Evolutionary conservation across 192 early-diverging fungal genomes (phyloP), one percentile per base, ranked within the genome.

Genomic region (Rhizophagus clarus): DNA sequence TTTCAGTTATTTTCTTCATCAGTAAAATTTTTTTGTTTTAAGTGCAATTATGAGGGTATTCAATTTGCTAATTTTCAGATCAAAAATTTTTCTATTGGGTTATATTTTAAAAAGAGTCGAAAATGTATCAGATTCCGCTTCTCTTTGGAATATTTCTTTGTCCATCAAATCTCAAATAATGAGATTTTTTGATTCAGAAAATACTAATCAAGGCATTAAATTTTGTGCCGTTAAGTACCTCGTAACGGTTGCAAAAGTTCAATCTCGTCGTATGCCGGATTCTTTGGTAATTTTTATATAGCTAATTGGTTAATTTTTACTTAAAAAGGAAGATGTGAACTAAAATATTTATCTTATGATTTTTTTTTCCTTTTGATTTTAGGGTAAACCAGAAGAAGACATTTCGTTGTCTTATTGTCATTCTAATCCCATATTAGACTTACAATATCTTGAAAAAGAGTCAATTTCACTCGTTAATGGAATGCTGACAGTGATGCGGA

Each of bases 211-310:
- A 29, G 84, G 86, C 40, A 72, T 87, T 28, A 69, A 75, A 29
- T 76, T 84, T 20, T 34, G 72, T 32, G 81, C 79, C 11, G 69
- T 83, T 26, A 87, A 87, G 32, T 85, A 77, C 61, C 32, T 87
- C 17, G 84, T 84, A 63, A 71, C 75, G 9, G 56, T 87, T 29
- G 69, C 83, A 24, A 26, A 82, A 4, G 26, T 85, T 34, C 80
- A 85, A 51, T 81, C 86, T 42, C 61, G 72, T 24, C 77, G 47
- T 40, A 32, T 79, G 10, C 49, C 15, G n/a, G 79, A 80, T 74
- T 80, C 79, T 22, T 32, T 51, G 79, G 79, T 80, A 74, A 42
- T 47, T 61, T 80, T 74, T 45, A 6, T 40, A 40, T 8, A 40
- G 37, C 8, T 42, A 45, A 45, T 51, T 77, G 9, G 9, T 70